These are phyloP conservation scores for Fereydounia khargensis DNA, from an alignment of 1,284 basidiomycete species.

Conservation along the genomic window DNA sequence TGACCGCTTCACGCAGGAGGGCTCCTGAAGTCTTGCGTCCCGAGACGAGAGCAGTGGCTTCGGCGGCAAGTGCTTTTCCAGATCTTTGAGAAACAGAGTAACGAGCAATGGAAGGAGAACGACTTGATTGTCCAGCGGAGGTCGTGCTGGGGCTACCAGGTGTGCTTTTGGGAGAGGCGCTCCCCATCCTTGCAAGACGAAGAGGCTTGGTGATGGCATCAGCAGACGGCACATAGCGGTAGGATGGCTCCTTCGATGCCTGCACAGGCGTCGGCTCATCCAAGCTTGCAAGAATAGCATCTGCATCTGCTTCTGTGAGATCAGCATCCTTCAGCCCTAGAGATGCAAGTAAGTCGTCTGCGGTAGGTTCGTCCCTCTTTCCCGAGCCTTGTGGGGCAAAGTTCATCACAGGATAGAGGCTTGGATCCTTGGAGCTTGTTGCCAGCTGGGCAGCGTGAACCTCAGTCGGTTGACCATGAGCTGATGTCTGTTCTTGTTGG, in stretches of 20 bases:
- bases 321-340: constrained; percentile 42
- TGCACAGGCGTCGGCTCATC: constrained; percentile 7
- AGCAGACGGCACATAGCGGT: constrained; percentile 32
- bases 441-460: constrained; percentile 29
- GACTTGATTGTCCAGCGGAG: constrained; percentile 10
- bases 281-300: constrained; percentile 23
- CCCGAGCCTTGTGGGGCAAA: constrained; percentile 40
- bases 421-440: constrained; percentile 30
- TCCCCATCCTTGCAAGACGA: constrained; percentile 42
- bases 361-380: constrained; percentile 28
- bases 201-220: constrained; percentile 43
- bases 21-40: constrained; percentile 30
- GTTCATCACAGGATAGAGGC: constrained; percentile 23
- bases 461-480: too few species aligned
- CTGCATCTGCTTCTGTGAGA: constrained; percentile 40
- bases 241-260: too few species aligned
- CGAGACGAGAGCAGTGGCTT: constrained; percentile 36
- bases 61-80: constrained; percentile 35
- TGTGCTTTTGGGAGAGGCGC: constrained; percentile 4
- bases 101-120: constrained; percentile 19
- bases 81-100: constrained; percentile 35
- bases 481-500: too few species aligned
- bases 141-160: neutral
- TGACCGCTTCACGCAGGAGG: constrained; percentile 28
- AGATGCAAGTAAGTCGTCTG: constrained; percentile 43